phyloP scores from a whole-genome alignment of 2,329 filamentous ascomycete genomes.

The Diaporthe destruens region DNA sequence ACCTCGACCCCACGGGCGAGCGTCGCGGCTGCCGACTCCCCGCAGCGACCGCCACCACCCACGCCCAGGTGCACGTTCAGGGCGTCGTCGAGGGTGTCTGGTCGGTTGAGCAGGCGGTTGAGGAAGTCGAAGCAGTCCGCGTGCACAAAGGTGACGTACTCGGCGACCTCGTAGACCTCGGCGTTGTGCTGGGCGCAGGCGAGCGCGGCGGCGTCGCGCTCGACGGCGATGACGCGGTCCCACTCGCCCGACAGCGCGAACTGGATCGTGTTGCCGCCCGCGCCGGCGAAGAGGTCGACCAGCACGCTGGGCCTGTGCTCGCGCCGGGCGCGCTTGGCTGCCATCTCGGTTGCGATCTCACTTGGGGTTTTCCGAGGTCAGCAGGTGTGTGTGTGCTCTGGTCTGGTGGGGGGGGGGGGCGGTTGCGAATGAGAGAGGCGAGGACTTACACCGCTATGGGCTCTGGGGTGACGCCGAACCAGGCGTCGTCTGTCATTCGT shows the following conservation, averaged over 20 bases:
- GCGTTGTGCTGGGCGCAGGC: conserved; percentile 95
- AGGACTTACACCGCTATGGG: conserved; percentile 82
- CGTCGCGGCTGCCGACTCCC: conserved; percentile 53
- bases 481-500: conserved; percentile 91
- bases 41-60: conserved; percentile 47
- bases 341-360: conserved; percentile 81
- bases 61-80: conserved; percentile 4
- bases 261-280: conserved; percentile 94
- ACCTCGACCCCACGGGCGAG: conserved; percentile 55
- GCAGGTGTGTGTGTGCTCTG: neutral
- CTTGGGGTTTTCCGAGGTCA: conserved; percentile 55
- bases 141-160: conserved; percentile 84
- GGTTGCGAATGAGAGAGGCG: too few species aligned
- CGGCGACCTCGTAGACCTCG: conserved; percentile 81
- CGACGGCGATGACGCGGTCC: conserved; percentile 88
- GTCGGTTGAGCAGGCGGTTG: conserved; percentile 49
- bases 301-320: conserved; percentile 58
- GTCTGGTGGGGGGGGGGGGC: too few species aligned
- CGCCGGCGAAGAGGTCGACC: conserved; percentile 91
- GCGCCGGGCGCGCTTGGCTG: conserved; percentile 62
- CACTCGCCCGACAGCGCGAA: conserved; percentile 86
- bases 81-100: conserved; percentile 44
- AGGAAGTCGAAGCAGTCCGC: conserved; percentile 88
- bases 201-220: conserved; percentile 83
- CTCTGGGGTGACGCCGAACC: conserved; percentile 97